Conservation (phyloP, 768 basidiomycete genomes). For the Mycena capillaripes region DNA sequence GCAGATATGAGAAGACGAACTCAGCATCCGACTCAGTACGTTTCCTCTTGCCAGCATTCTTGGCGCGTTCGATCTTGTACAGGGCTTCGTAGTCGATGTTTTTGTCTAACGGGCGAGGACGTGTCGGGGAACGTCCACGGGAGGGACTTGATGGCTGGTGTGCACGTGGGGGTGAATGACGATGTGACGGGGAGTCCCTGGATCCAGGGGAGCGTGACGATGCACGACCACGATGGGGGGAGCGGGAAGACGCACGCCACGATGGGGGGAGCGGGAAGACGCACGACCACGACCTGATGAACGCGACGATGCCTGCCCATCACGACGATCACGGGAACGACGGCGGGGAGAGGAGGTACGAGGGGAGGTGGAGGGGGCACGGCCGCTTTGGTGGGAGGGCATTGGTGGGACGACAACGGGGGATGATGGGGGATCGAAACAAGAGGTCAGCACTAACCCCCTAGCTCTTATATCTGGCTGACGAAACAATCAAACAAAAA, state of each 20-base stretch:
- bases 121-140: too few relatives aligned
- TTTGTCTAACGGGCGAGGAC: too few relatives aligned
- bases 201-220: background rate
- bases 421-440: constrained; percentile 4
- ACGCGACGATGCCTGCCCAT: too few relatives aligned
- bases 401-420: background rate
- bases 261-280: too few relatives aligned
- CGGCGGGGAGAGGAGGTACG: background rate
- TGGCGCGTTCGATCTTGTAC: background rate
- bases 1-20: background rate
- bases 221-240: too few relatives aligned
- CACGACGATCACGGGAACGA: too few relatives aligned
- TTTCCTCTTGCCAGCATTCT: background rate
- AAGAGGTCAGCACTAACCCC: background rate
- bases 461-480: background rate
- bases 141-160: too few relatives aligned
- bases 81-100: background rate
- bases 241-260: too few relatives aligned
- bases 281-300: too few relatives aligned
- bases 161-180: too few relatives aligned
- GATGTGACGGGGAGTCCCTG: background rate
- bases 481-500: constrained; percentile 16
- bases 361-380: too few relatives aligned
- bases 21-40: background rate
- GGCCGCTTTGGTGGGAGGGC: too few relatives aligned